A percentile compares a stretch with the other conserved stretches of the same genome.
Evolutionary conservation across 2,329 filamentous ascomycete species (phyloP).

Genomic region (Mycosphaerella sp.): DNA sequence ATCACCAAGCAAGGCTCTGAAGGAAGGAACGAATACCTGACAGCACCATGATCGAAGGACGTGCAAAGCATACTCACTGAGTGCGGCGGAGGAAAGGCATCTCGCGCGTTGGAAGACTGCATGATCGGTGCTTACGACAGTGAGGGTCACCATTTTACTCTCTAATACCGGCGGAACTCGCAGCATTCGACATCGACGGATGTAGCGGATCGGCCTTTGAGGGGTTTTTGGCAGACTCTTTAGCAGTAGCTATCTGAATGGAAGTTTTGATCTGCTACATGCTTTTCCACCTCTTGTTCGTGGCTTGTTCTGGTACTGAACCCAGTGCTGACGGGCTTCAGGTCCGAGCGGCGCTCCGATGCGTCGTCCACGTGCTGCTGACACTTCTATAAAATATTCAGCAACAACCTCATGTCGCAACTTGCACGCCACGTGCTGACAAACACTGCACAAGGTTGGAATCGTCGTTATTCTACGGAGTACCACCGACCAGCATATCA

Average conservation of each 20-base stretch:
- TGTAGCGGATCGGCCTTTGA: constrained; percentile 24
- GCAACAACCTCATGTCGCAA: too few species aligned
- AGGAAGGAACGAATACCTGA: constrained; percentile 33
- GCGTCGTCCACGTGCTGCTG: too few species aligned
- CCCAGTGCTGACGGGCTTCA: too few species aligned
- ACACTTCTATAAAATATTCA: too few species aligned
- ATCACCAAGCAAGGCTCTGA: constrained; percentile 29
- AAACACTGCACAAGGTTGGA: too few species aligned
- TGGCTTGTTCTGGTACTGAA: background rate
- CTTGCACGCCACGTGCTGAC: too few species aligned
- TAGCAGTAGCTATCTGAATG: constrained; percentile 18
- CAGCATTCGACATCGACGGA: constrained; percentile 6
- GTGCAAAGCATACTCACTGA: constrained; percentile 14
- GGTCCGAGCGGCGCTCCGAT: too few species aligned
- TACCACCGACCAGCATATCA: too few species aligned
- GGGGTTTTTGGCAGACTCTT: constrained; percentile 15
- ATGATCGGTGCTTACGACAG: constrained; percentile 14
- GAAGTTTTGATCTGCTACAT: constrained; percentile 18
- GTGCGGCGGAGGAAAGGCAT: constrained; percentile 19
- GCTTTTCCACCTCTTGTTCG: background rate
- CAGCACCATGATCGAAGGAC: constrained; percentile 23
- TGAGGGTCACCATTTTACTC: constrained; percentile 13
- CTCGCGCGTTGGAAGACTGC: constrained; percentile 18
- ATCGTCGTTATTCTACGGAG: too few species aligned
- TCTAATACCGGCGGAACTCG: constrained; percentile 29